phyloP scores from a whole-genome alignment of 2,329 filamentous ascomycete genomes.

The Aquanectria penicillioides region DNA sequence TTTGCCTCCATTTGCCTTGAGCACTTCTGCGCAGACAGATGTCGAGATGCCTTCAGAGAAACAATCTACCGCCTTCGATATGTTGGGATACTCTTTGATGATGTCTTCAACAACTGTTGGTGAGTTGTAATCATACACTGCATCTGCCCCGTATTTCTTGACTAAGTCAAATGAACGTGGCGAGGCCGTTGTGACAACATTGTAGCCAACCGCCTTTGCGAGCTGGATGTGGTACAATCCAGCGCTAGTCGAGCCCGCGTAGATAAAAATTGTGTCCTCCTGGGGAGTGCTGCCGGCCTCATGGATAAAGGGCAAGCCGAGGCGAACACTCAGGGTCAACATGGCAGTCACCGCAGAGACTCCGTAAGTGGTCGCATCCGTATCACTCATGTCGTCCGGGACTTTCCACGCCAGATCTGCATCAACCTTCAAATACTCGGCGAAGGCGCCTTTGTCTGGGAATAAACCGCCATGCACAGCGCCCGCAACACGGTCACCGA shows the following conservation, averaged over 20 bases:
- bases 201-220: constrained; percentile 53
- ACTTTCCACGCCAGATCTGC: constrained; percentile 39
- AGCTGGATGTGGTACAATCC: constrained; percentile 59
- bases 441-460: constrained; percentile 40
- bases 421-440: constrained; percentile 37
- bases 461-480: constrained; percentile 39
- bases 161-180: constrained; percentile 53
- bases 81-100: constrained; percentile 34
- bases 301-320: constrained; percentile 34
- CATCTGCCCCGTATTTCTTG: constrained; percentile 54
- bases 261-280: constrained; percentile 48
- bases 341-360: constrained; percentile 40
- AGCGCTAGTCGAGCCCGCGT: constrained; percentile 60
- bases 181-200: constrained; percentile 55
- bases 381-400: constrained; percentile 33
- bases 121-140: constrained; percentile 54
- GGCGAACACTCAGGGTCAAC: constrained; percentile 35
- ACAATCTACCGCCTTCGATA: constrained; percentile 45
- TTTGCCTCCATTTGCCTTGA: constrained; percentile 40
- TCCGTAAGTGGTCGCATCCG: constrained; percentile 36
- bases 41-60: constrained; percentile 44
- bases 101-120: constrained; percentile 29
- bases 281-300: not conserved
- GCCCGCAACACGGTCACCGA: constrained; percentile 38
- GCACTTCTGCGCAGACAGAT: constrained; percentile 39